Percentiles rank a stretch among this genome's conserved stretches.
phyloP scores from a whole-genome alignment of 1,139 yeast genomes.

The Hansenula lynferdii region DNA sequence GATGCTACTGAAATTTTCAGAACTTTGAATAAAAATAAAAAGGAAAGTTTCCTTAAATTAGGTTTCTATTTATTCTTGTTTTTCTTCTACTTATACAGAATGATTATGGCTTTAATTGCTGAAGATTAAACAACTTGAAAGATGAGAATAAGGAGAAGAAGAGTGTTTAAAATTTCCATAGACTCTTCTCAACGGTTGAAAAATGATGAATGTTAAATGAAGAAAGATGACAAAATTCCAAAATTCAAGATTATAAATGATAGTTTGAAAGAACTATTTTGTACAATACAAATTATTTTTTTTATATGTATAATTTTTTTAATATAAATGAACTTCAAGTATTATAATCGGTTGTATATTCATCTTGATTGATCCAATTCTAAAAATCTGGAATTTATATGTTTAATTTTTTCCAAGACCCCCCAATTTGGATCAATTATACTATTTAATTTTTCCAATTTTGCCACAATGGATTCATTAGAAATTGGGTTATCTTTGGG shows the following conservation, averaged over 20 bases:
- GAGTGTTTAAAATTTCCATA: no score
- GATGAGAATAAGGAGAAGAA: background rate
- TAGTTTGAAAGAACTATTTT: no score
- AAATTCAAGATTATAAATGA: no score
- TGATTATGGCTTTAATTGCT: constrained; percentile 89
- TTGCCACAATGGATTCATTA: constrained; percentile 7
- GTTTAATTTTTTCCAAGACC: constrained; percentile 30
- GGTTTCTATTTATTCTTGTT: constrained; percentile 90
- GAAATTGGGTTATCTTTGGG: constrained; percentile 1
- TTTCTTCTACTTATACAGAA: constrained; percentile 92
- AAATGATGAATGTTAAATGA: background rate
- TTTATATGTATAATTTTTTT: background rate
- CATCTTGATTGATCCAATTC: constrained; percentile 20
- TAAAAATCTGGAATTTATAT: constrained; percentile 31
- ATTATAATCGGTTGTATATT: background rate
- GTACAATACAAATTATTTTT: no score
- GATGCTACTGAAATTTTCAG: constrained; percentile 99
- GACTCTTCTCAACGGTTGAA: no score
- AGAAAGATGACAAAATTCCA: no score
- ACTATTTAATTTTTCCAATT: constrained; percentile 23
- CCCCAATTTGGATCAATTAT: constrained; percentile 39
- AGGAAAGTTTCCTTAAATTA: constrained; percentile 83
- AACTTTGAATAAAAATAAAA: constrained; percentile 89
- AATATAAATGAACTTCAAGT: no score
- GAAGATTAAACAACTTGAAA: constrained; percentile 11